Conservation (phyloP, 2,329 filamentous ascomycete genomes). For the Stromatinia cepivora region DNA sequence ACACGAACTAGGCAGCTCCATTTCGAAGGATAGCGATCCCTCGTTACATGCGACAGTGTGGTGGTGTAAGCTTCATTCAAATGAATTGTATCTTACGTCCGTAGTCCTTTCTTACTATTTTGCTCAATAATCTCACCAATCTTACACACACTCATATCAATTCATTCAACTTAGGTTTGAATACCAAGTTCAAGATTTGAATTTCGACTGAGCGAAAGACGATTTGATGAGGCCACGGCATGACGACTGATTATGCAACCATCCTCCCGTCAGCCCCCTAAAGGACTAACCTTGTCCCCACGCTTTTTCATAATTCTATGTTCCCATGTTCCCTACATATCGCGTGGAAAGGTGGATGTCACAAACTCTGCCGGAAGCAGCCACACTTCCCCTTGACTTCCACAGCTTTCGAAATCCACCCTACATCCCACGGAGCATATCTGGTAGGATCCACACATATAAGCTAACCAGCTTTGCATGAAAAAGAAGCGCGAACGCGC, state of each 20-base stretch:
- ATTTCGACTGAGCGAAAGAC: neutral
- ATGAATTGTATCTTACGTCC: slow-evolving; percentile 8
- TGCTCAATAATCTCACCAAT: slow-evolving; percentile 4
- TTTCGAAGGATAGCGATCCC: slow-evolving; percentile 14
- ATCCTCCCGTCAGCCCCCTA: slow-evolving; percentile 20
- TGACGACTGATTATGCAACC: slow-evolving; percentile 18
- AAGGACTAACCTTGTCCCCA: slow-evolving; percentile 20
- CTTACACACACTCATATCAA: neutral
- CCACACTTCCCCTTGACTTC: slow-evolving; percentile 21
- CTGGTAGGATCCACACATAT: slow-evolving; percentile 1
- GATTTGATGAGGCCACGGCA: neutral
- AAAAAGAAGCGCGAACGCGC: neutral
- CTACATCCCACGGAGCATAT: slow-evolving; percentile 13
- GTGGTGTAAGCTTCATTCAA: slow-evolving; percentile 9
- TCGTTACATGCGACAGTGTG: slow-evolving; percentile 19
- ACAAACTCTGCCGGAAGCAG: slow-evolving; percentile 20
- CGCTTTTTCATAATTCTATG: neutral
- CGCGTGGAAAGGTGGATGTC: slow-evolving; percentile 23
- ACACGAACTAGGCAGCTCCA: slow-evolving; percentile 16
- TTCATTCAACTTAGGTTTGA: neutral
- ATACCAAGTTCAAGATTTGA: neutral
- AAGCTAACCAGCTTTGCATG: neutral
- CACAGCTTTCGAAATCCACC: slow-evolving; percentile 13
- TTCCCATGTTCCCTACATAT: slow-evolving; percentile 19
- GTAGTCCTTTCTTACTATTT: neutral